A percentile compares a stretch with the other conserved stretches of the same genome.
phyloP scores from a whole-genome alignment of 345 rosid genomes.

The Melaleuca quinquenervia region DNA sequence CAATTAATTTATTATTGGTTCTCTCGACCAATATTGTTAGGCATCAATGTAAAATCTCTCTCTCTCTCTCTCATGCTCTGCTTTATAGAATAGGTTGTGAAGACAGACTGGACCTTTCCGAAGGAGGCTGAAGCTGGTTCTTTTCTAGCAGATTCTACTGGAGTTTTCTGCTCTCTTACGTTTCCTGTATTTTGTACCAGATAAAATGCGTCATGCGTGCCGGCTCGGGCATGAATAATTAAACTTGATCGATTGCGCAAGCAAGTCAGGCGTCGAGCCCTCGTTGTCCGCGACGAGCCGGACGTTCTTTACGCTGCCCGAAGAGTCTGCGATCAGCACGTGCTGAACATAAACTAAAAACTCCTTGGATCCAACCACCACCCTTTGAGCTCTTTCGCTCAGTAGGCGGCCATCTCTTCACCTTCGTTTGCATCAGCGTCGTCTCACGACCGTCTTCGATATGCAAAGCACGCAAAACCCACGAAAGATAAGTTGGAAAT shows the following conservation, averaged over 20 bases:
- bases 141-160: background rate
- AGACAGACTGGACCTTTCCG: background rate
- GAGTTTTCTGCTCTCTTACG: background rate
- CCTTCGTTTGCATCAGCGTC: background rate
- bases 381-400: background rate
- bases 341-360: background rate
- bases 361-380: background rate
- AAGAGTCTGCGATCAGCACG: accelerated
- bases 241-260: background rate
- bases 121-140: background rate
- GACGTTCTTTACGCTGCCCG: background rate
- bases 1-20: background rate
- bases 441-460: background rate
- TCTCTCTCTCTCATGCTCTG: background rate
- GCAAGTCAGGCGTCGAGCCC: background rate
- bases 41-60: background rate
- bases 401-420: background rate
- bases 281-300: background rate
- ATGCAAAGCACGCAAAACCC: no score
- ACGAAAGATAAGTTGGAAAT: no score
- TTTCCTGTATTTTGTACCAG: background rate
- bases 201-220: background rate
- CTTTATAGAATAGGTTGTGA: background rate
- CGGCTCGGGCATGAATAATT: background rate
- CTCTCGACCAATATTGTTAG: background rate